Conservation (phyloP, 305 asterid species). For the Fraxinus velutina region DNA sequence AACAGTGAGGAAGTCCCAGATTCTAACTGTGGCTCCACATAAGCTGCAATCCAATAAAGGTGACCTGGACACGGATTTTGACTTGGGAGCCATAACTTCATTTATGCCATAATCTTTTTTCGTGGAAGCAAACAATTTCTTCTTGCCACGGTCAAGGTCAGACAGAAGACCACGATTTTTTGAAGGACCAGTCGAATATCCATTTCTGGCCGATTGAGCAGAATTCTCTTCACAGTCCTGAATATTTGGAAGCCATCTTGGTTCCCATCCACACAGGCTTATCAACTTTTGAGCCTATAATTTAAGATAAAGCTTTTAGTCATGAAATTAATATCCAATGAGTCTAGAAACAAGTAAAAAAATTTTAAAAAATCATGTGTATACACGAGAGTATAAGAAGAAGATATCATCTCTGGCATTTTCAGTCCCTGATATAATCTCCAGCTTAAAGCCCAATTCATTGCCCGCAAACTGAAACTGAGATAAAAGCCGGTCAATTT, state of each 20-base stretch:
- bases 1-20: constrained; percentile 87
- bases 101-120: constrained; percentile 43
- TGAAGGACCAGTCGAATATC: constrained; percentile 71
- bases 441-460: constrained; percentile 73
- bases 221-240: constrained; percentile 99
- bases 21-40: constrained; percentile 96
- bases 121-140: constrained; percentile 64
- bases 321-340: constrained; percentile 13
- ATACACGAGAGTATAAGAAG: constrained; percentile 69
- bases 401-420: constrained; percentile 64
- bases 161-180: constrained; percentile 59
- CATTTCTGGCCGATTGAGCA: constrained; percentile 94
- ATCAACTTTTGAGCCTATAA: constrained; percentile 88
- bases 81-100: constrained; percentile 50
- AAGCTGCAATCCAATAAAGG: constrained; percentile 91
- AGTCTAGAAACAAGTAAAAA: constrained; percentile 11
- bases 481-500: constrained; percentile 80
- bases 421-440: constrained; percentile 56
- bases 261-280: constrained; percentile 99
- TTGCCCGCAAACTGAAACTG: constrained; percentile 57
- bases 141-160: constrained; percentile 80
- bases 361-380: constrained; percentile 20
- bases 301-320: constrained; percentile 10
- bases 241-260: constrained; percentile 98
- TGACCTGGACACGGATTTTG: constrained; percentile 74